Evolutionary conservation across 2,329 filamentous ascomycete species (phyloP).

Genomic region (Pseudophaeomoniella oleicola): DNA sequence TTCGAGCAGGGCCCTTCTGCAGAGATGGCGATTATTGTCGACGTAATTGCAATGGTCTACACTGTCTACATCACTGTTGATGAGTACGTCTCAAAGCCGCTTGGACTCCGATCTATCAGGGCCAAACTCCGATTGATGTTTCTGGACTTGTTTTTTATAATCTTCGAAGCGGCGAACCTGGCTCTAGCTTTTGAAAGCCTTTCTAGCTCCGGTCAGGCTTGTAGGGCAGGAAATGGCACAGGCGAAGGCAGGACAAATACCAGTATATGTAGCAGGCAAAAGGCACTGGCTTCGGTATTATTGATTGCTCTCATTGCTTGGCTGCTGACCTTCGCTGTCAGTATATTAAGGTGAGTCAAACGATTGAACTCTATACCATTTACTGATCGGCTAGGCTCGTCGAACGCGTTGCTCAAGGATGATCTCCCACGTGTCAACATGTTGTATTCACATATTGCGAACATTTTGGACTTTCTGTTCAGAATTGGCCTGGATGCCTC

Average conservation of each 20-base stretch:
- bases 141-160: slow-evolving; percentile 88
- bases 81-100: slow-evolving; percentile 86
- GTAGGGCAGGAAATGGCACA: slow-evolving; percentile 26
- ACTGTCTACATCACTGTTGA: slow-evolving; percentile 90
- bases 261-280: slow-evolving; percentile 47
- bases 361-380: background rate
- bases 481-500: no score
- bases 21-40: slow-evolving; percentile 77
- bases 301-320: slow-evolving; percentile 75
- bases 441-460: no score
- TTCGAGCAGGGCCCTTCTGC: slow-evolving; percentile 49
- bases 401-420: slow-evolving; percentile 15
- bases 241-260: slow-evolving; percentile 20
- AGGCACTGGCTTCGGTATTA: slow-evolving; percentile 63
- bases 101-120: slow-evolving; percentile 69
- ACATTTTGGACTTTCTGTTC: no score
- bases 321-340: slow-evolving; percentile 79
- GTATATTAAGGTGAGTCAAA: slow-evolving; percentile 49
- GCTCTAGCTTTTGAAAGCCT: slow-evolving; percentile 78
- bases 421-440: no score
- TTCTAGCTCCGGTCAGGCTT: slow-evolving; percentile 46
- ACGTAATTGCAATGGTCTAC: slow-evolving; percentile 78
- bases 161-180: slow-evolving; percentile 89
- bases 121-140: slow-evolving; percentile 84
- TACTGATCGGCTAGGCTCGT: slow-evolving; percentile 20